Base-by-base conservation (phyloP, 768 basidiomycete species). In the Boletus rubropictus region DNA sequence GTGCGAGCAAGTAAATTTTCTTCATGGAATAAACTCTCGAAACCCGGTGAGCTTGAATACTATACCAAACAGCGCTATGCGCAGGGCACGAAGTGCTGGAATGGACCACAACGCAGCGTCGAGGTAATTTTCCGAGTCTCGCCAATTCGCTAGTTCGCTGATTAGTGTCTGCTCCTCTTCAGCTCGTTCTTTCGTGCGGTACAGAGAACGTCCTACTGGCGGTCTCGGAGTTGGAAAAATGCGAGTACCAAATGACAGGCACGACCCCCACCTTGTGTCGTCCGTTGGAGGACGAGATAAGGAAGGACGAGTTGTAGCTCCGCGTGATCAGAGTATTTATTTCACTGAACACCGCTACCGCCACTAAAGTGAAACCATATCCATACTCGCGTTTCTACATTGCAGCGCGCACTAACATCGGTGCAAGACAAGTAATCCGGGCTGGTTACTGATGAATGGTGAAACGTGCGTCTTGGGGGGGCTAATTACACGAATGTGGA, bases 221-320 rank as follows among this genome's bases (percentile, higher is more conserved):
- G 1, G 81, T 97, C 5, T 76, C 77, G 37, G 96, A 99, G 69
- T 77, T 94, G 17, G 93, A 98, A 68, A 97, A 97, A 71, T 98
- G 95, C 70, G 91, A 94, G 66, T 97, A 97, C 59, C 81, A 84
- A 60, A 79, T 92, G 59, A 89, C 81, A 9, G 92, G 78, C 20
- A 93, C 89, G 29, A 79, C 81, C 0, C 93, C 93, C 10, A 91
- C 92, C 2, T 66, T 96, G 44, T 97, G 93, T 63, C 63, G 79
- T 24, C 56, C 64, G 2, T 57, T 67, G 31, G 71, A 68, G n/a
- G 66, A 70, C 20, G 58, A 54, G 28, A 57, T 54, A 39, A 64
- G 31, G 29, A 67, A 59, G 31, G 65, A 63, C 20, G 65, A 66
- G 34, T 42, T 66, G 42, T 66, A 68, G 48, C 37, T 28, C 15